Evolutionary conservation across 225 moss, liverwort and hornwort species (phyloP), one percentile per base, ranked within the genome.

Genomic region (Polytrichum formosum): DNA sequence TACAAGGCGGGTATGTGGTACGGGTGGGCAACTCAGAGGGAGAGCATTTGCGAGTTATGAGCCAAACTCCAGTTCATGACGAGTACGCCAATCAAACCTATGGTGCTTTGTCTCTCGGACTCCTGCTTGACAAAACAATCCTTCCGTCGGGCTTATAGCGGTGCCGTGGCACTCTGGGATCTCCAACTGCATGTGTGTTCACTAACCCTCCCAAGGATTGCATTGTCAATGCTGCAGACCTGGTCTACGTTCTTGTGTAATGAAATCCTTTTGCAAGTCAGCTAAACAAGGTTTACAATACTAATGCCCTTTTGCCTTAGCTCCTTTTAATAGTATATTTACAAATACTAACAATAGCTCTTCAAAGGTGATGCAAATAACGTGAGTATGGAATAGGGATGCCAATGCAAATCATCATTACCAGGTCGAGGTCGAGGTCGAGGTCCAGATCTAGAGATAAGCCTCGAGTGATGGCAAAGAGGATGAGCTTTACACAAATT

Each of bases 181-280:
- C 94, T 28, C 94, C 92, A 10, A 89, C 90, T n/a, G 74, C 89
- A 18, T 95, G 91, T 70, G 92, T 95, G 28, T 87, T 92, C 63
- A 92, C 94, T 29, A 95, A 95, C 37, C 94, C 94, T 61, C 67
- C 55, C 28, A 89, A 80, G 67, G 76, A 77, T 62, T 81, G 70
- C 1, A 61, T 86, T 55, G 90, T 95, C 55, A 77, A 86, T 67
- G 76, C 75, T 53, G 82, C 65, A 61, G 94, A 95, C 66, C 84
- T 89, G 18, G 81, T 92, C 28, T 95, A 82, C 5, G 74, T 92
- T 21, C 74, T 94, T 4, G 66, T 67, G 2, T 88, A 78, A 81
- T 16, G 28, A 2, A 26, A 6, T 7, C 46, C 21, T 46, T 13
- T 5, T n/a, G 10, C 37, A 37, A 37, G 9, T 37, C 37, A 37